Evolutionary conservation across 2,329 filamentous ascomycete species (phyloP).

Genomic region (Coniochaeta sp.): DNA sequence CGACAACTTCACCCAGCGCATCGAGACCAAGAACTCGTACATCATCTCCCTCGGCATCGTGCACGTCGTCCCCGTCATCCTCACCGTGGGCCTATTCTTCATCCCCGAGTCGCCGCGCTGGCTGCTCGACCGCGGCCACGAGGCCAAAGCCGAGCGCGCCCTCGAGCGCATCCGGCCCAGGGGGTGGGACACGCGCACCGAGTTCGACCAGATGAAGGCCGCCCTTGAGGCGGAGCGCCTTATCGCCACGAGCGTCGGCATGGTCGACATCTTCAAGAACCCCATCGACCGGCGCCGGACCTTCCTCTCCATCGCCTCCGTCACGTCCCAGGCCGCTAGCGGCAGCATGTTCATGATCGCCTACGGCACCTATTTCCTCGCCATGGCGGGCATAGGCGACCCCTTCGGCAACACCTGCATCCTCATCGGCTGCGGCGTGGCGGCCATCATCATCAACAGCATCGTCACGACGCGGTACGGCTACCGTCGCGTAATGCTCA

Average conservation of each 20-base stretch:
- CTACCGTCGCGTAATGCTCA: slow-evolving; percentile 45
- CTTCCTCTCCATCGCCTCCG: slow-evolving; percentile 35
- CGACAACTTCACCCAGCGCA: slow-evolving; percentile 38
- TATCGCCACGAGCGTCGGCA: slow-evolving; percentile 22
- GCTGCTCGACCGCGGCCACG: slow-evolving; percentile 27
- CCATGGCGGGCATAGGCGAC: slow-evolving; percentile 48
- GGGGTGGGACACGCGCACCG: slow-evolving; percentile 21
- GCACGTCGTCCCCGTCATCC: slow-evolving; percentile 28
- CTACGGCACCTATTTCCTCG: slow-evolving; percentile 53
- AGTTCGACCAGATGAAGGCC: slow-evolving; percentile 29
- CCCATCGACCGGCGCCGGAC: slow-evolving; percentile 45
- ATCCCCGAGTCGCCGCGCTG: slow-evolving; percentile 34
- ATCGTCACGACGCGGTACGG: slow-evolving; percentile 45
- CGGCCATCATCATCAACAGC: slow-evolving; percentile 47
- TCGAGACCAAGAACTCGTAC: slow-evolving; percentile 28
- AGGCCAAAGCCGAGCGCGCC: slow-evolving; percentile 25
- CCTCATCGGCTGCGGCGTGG: slow-evolving; percentile 43
- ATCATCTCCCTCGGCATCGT: slow-evolving; percentile 33
- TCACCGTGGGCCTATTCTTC: slow-evolving; percentile 27
- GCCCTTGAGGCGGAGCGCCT: slow-evolving; percentile 26
- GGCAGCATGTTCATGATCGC: slow-evolving; percentile 52
- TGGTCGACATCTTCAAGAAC: slow-evolving; percentile 42
- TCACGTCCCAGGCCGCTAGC: slow-evolving; percentile 44
- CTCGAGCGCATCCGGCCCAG: slow-evolving; percentile 27
- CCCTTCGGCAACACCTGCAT: slow-evolving; percentile 52